Conservation (phyloP, 2,329 filamentous ascomycete genomes). For the Daldinia eschscholtzii region DNA sequence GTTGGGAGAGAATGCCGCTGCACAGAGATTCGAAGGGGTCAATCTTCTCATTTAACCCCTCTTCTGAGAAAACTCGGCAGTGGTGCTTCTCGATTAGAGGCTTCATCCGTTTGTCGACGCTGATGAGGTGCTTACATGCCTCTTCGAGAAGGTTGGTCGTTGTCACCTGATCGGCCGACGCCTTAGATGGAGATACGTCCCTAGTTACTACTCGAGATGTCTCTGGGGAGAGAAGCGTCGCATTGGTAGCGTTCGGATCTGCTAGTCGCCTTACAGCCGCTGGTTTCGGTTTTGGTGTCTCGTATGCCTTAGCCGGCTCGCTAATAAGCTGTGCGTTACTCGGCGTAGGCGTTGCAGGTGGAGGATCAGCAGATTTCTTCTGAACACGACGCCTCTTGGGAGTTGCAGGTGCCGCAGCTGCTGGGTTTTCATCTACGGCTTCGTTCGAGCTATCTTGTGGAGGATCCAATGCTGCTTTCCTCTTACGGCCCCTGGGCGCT, state of each 20-base stretch:
- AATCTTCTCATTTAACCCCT: slow-evolving; percentile 84
- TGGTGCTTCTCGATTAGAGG: slow-evolving; percentile 78
- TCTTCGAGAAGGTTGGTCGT: slow-evolving; percentile 79
- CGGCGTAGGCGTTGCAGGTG: slow-evolving; percentile 63
- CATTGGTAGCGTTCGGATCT: slow-evolving; percentile 75
- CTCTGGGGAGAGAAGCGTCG: slow-evolving; percentile 77
- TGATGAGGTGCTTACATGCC: slow-evolving; percentile 80
- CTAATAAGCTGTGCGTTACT: slow-evolving; percentile 58
- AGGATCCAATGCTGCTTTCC: slow-evolving; percentile 42
- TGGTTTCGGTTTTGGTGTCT: slow-evolving; percentile 56
- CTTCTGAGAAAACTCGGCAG: slow-evolving; percentile 83
- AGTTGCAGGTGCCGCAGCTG: slow-evolving; percentile 48
- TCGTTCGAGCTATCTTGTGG: slow-evolving; percentile 15
- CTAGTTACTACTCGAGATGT: slow-evolving; percentile 72
- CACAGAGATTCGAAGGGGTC: slow-evolving; percentile 88
- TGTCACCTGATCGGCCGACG: slow-evolving; percentile 54
- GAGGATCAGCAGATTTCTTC: slow-evolving; percentile 48
- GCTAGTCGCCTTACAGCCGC: slow-evolving; percentile 67
- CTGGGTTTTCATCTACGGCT: slow-evolving; percentile 26
- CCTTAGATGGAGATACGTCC: slow-evolving; percentile 61
- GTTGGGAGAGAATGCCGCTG: slow-evolving; percentile 93
- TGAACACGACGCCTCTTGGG: slow-evolving; percentile 49
- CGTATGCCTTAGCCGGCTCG: slow-evolving; percentile 46
- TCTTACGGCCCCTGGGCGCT: slow-evolving; percentile 54
- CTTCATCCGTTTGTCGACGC: slow-evolving; percentile 78